Percentiles rank a stretch among this genome's conserved stretches.
phyloP scores from a whole-genome alignment of 495 filamentous ascomycete genomes.

The Penicillium fimorum region DNA sequence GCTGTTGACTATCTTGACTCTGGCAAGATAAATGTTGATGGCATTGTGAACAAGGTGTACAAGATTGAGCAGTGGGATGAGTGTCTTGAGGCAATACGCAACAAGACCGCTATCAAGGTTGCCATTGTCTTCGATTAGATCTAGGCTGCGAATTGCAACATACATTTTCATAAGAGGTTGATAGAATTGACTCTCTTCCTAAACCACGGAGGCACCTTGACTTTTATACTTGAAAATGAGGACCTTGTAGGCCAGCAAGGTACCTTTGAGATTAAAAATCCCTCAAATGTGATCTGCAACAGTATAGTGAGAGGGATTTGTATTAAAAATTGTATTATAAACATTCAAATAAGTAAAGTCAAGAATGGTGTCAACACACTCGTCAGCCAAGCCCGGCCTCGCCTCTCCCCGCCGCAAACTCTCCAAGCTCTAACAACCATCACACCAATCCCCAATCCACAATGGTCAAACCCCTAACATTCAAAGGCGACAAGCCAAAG shows the following conservation, averaged over 20 bases:
- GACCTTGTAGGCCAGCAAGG: slow-evolving; percentile 13
- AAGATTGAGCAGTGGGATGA: slow-evolving; percentile 48
- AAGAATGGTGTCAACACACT: too few species aligned
- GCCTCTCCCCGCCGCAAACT: not conserved
- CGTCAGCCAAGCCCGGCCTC: not conserved
- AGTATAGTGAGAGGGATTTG: not conserved
- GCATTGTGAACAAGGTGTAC: slow-evolving; percentile 54
- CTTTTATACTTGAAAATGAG: slow-evolving; percentile 1
- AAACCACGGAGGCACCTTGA: slow-evolving; percentile 1
- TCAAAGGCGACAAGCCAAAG: slow-evolving; percentile 96
- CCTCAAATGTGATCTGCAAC: not conserved
- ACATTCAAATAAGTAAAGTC: too few species aligned
- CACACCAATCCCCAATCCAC: not conserved
- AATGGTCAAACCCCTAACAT: slow-evolving; percentile 79
- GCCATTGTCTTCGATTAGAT: slow-evolving; percentile 65
- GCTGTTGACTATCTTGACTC: slow-evolving; percentile 67
- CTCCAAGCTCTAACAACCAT: slow-evolving; percentile 6
- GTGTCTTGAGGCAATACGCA: slow-evolving; percentile 46
- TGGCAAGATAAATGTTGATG: slow-evolving; percentile 59
- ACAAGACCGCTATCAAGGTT: slow-evolving; percentile 70
- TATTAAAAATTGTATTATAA: not conserved
- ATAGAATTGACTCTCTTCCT: slow-evolving; percentile 11
- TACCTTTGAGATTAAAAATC: not conserved
- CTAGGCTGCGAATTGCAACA: not conserved
- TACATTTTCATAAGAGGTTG: slow-evolving; percentile 5